Conservation (phyloP, 1,284 basidiomycete genomes). For the Ustilago trichophora region DNA sequence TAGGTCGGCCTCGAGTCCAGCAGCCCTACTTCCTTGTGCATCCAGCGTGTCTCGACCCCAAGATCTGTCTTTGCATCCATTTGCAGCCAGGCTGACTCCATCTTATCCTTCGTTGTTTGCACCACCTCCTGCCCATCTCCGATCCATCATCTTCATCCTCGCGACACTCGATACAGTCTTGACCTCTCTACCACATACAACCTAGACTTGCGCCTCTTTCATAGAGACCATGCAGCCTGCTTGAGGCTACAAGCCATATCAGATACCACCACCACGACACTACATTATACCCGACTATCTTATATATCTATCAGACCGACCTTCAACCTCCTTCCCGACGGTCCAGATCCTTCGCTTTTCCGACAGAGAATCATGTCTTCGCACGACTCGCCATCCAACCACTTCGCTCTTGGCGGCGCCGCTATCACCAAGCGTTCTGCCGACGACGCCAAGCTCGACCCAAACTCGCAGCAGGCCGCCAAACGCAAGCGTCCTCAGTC, state of each 20-base stretch:
- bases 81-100: neutral
- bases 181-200: too few relatives aligned
- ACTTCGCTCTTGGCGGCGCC: slow-evolving; percentile 1
- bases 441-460: slow-evolving; percentile 18
- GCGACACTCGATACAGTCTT: neutral
- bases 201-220: too few relatives aligned
- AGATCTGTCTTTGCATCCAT: neutral
- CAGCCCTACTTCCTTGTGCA: too few relatives aligned
- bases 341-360: neutral
- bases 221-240: slow-evolving; percentile 5
- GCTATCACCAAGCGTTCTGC: slow-evolving; percentile 14
- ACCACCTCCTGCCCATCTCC: neutral
- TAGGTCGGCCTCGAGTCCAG: too few relatives aligned
- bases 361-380: slow-evolving; percentile 12
- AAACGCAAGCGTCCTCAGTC: slow-evolving; percentile 51
- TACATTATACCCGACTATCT: too few relatives aligned
- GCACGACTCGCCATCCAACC: slow-evolving; percentile 5
- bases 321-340: neutral
- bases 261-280: neutral
- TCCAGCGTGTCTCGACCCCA: neutral
- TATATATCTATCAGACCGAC: too few relatives aligned
- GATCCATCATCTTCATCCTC: neutral
- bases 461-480: slow-evolving; percentile 8
- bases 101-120: neutral
- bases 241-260: slow-evolving; percentile 2